Evolutionary conservation across 352 stramenopile genomes (phyloP).

Genomic region (Stramenopiles sp.): DNA sequence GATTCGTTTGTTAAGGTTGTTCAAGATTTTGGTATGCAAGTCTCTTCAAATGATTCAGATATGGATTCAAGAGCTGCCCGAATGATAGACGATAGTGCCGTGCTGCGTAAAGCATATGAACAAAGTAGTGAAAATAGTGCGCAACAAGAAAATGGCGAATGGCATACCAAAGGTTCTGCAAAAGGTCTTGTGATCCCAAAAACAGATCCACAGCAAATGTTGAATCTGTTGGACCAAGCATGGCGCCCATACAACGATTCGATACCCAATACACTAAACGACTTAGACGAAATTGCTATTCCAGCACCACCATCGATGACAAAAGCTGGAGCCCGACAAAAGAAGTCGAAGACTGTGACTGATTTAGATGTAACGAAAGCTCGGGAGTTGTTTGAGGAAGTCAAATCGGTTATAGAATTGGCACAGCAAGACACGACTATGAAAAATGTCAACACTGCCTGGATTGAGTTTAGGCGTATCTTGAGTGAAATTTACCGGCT

Average conservation of each 20-base stretch:
- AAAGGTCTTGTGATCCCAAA: neutral
- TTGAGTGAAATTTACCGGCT: neutral
- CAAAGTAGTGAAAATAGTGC: neutral
- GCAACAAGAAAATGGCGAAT: neutral
- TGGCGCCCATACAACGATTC: neutral
- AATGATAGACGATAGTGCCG: neutral
- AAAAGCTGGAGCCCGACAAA: neutral
- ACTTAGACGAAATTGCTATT: neutral
- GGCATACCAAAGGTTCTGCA: neutral
- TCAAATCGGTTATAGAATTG: neutral
- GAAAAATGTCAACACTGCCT: neutral
- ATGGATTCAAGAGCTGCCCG: neutral
- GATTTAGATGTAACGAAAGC: neutral
- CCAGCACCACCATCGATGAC: neutral
- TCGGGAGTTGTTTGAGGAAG: neutral
- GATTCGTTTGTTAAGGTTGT: neutral
- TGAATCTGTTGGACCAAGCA: neutral
- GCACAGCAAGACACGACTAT: neutral
- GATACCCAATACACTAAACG: neutral
- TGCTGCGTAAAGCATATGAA: neutral
- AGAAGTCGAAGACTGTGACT: neutral
- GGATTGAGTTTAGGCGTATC: neutral
- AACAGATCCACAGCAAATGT: neutral
- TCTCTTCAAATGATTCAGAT: neutral
- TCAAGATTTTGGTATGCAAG: conserved; percentile 1